Evolutionary conservation across 2,329 filamentous ascomycete genomes (phyloP).

Genomic region (Huntiella decipiens): DNA sequence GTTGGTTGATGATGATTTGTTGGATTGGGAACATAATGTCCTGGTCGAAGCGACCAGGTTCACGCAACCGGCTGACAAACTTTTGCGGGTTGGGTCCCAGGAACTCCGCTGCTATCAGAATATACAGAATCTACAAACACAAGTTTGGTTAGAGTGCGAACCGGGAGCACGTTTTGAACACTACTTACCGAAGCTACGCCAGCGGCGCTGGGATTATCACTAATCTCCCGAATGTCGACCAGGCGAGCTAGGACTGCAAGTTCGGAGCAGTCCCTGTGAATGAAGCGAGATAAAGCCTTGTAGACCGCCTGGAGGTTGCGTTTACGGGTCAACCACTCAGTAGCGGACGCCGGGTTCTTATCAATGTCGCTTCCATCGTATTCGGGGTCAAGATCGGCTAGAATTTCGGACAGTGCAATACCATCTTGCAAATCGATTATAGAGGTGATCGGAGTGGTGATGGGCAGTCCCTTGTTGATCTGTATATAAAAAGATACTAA

Average conservation of each 20-base stretch:
- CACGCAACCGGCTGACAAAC: conserved; percentile 30
- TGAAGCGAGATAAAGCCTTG: conserved; percentile 35
- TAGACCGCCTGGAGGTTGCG: conserved; percentile 35
- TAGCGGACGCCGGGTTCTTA: conserved; percentile 22
- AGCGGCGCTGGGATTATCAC: conserved; percentile 34
- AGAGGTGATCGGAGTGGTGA: conserved; percentile 28
- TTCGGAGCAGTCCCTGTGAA: conserved; percentile 31
- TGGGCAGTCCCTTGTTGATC: conserved; percentile 24
- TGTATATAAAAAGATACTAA: conserved; percentile 10
- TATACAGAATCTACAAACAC: conserved; percentile 32
- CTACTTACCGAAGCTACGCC: conserved; percentile 32
- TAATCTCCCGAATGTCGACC: conserved; percentile 38
- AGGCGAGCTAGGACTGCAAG: conserved; percentile 32
- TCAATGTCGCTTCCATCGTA: conserved; percentile 38
- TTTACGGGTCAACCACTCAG: conserved; percentile 27
- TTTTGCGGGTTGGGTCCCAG: conserved; percentile 35
- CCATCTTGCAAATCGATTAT: conserved; percentile 34
- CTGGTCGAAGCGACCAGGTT: conserved; percentile 19
- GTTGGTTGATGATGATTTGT: conserved; percentile 25
- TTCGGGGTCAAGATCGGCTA: conserved; percentile 36
- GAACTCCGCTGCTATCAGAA: conserved; percentile 42
- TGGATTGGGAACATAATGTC: conserved; percentile 26
- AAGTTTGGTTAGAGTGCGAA: neutral
- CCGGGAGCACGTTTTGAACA: neutral
- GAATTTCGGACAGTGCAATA: conserved; percentile 32